Base-by-base conservation (phyloP, 805 yeast genomes). In the Saturnispora silvae region DNA sequence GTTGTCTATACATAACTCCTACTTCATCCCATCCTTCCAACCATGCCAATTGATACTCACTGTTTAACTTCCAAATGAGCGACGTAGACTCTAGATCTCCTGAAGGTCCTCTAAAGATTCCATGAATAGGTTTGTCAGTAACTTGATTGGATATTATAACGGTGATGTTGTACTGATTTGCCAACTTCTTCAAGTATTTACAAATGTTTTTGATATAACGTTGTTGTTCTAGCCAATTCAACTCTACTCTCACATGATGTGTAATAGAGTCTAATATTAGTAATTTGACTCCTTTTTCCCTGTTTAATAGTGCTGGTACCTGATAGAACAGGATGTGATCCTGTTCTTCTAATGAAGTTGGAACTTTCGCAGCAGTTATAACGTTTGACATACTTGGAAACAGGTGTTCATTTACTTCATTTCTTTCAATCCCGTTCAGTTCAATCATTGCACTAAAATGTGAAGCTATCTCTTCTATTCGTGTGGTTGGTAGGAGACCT, bases 191-290 rank as follows among this genome's bases (percentile, higher is more conserved):
- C 37, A 86, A 57, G 37, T 63, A 67, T 14, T 60, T 60, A 9
- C 74, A 70, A 24, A 73, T 47, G 25, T 56, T 58, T 20, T 60
- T 57, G 16, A 70, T 49, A 44, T 71, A 68, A 34, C 57, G 49
- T 35, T 64, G 58, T 42, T 72, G 66, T 38, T 62, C 58, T 15
- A 67, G 55, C 28, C 64, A 60, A 29, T 58, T 65, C 18, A 75
- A 51, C 44, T 77, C 84, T 1, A 76, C 76, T 40, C 94, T 61
- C 23, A 86, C 54, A 54, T 81, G 94, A 50, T 84, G 95, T 0
- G 89, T 76, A 4, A 87, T 72, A 24, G 95, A 81, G 56, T 89
- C 97, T 8, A 87, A 64, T 1, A 85, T 67, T 0, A 89, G 63
- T 20, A 81, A 50, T 30, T 70, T 77, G 2, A 78, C 63, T 1